These are phyloP conservation scores for Linnemannia exigua DNA, from an alignment of 192 early-diverging fungal species.

Conservation along the genomic window DNA sequence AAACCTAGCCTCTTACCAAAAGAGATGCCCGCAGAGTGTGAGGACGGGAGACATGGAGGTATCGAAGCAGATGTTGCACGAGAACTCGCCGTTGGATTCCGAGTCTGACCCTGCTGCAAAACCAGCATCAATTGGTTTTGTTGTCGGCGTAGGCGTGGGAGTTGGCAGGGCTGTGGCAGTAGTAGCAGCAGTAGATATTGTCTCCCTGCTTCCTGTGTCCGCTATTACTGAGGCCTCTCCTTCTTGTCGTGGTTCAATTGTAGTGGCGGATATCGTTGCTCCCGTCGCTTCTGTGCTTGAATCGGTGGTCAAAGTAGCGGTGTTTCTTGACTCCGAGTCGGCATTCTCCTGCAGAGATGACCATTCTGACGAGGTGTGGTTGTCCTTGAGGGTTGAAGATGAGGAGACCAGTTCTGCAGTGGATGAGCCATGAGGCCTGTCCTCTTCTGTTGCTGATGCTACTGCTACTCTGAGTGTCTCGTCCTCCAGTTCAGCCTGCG, in stretches of 20 bases:
- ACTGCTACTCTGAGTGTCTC: neutral
- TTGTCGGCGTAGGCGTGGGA: neutral
- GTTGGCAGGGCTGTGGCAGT: neutral
- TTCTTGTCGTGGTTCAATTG: neutral
- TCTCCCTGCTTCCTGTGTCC: neutral
- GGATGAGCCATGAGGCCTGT: neutral
- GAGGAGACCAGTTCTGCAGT: neutral
- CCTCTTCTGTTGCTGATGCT: neutral
- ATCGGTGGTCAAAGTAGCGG: neutral
- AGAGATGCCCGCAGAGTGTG: conserved; percentile 85
- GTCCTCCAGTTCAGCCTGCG: neutral
- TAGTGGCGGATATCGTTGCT: neutral
- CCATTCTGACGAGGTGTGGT: neutral
- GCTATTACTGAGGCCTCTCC: neutral
- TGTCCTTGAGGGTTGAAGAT: conserved; percentile 4
- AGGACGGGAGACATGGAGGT: conserved; percentile 81
- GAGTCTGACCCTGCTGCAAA: conserved; percentile 12
- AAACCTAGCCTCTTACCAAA: conserved; percentile 65
- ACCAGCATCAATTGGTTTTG: neutral
- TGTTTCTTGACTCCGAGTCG: neutral
- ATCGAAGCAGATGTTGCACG: conserved; percentile 74
- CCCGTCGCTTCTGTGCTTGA: neutral
- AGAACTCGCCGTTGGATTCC: conserved; percentile 45
- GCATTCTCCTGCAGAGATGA: neutral
- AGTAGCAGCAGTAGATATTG: neutral